Percentiles rank a stretch among this genome's conserved stretches.
phyloP scores from a whole-genome alignment of 495 filamentous ascomycete species.

The Neurospora sp. region DNA sequence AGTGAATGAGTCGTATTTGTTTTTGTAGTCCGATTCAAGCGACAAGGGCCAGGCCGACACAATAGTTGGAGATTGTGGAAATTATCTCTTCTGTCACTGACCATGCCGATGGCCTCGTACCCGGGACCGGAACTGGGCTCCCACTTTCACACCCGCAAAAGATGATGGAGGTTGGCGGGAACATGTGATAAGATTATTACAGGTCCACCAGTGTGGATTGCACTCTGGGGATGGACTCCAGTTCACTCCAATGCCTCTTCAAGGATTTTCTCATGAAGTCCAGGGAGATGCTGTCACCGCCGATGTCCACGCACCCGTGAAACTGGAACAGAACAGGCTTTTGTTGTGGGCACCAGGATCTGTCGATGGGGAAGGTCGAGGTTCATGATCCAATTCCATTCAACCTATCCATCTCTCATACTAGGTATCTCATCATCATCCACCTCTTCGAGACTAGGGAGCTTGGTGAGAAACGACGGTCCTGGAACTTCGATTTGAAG shows the following conservation, averaged over 20 bases:
- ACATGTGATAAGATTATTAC: not conserved
- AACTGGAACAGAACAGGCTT: not conserved
- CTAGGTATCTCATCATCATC: not conserved
- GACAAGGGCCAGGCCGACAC: not conserved
- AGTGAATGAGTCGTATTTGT: not conserved
- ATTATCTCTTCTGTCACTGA: not conserved
- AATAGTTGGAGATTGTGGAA: not conserved
- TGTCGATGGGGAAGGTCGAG: not conserved
- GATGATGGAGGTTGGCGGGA: not conserved
- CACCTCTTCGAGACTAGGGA: not conserved
- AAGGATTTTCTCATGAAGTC: not conserved
- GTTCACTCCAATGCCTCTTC: not conserved
- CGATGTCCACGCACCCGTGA: not conserved
- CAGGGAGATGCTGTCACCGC: not conserved
- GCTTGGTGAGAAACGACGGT: not conserved
- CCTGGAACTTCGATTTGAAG: not conserved
- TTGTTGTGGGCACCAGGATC: not conserved
- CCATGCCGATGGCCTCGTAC: not conserved
- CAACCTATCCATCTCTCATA: not conserved
- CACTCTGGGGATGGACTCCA: not conserved
- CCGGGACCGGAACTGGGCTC: not conserved
- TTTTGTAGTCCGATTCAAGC: not conserved
- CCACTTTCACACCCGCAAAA: not conserved
- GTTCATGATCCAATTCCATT: not conserved
- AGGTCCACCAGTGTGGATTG: not conserved